Percentiles rank a stretch among this genome's conserved stretches.
Evolutionary conservation across 2,329 filamentous ascomycete species (phyloP).

Genomic region (Grosmannia serpens): DNA sequence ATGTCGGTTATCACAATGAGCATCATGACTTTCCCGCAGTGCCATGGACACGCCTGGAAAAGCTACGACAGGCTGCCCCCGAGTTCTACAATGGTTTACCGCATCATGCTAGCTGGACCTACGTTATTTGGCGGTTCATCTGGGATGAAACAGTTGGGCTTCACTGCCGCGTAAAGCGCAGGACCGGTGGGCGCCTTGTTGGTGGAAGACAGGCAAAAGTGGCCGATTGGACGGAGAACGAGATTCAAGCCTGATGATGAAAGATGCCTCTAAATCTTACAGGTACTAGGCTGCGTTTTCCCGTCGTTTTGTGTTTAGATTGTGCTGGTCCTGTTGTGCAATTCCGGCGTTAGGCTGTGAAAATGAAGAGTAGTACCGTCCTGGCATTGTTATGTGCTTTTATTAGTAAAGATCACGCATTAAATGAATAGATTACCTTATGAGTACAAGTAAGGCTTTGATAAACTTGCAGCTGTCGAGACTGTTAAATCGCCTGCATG

Average conservation of each 20-base stretch:
- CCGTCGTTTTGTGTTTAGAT: neutral
- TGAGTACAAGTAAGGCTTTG: too few species aligned
- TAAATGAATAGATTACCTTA: neutral
- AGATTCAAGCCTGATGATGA: slow-evolving; percentile 48
- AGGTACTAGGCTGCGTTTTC: too few species aligned
- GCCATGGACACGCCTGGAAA: slow-evolving; percentile 79
- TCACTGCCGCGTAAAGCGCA: slow-evolving; percentile 86
- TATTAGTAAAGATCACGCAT: neutral
- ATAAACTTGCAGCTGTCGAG: neutral
- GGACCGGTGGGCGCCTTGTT: slow-evolving; percentile 57
- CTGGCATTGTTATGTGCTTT: neutral
- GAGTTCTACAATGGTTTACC: slow-evolving; percentile 91
- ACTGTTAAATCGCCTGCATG: too few species aligned
- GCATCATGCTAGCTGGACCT: slow-evolving; percentile 78
- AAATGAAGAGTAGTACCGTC: neutral
- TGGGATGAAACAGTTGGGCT: slow-evolving; percentile 81
- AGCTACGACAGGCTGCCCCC: slow-evolving; percentile 64
- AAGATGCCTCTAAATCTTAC: too few species aligned
- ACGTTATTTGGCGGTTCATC: slow-evolving; percentile 93
- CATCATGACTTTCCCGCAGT: slow-evolving; percentile 98
- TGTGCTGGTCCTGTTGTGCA: neutral
- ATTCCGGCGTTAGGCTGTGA: neutral
- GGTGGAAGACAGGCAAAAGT: slow-evolving; percentile 36
- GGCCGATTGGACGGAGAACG: slow-evolving; percentile 53
- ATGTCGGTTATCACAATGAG: slow-evolving; percentile 96